These are phyloP conservation scores for Xylaria sp. DNA, from an alignment of 2,329 filamentous ascomycete genomes.

Conservation along the genomic window DNA sequence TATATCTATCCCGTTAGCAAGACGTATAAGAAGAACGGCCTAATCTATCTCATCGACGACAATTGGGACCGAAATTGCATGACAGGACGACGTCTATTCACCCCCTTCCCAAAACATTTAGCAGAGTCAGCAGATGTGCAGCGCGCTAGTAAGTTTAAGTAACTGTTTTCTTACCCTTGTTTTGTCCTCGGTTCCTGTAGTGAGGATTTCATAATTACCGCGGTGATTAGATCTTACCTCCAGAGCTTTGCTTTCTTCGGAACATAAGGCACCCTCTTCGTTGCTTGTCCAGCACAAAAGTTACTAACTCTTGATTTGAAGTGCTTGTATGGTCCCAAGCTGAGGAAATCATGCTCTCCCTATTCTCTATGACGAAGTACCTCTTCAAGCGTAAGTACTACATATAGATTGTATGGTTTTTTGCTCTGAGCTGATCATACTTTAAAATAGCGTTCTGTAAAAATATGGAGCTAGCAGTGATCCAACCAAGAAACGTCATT, in stretches of 20 bases:
- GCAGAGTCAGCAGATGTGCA: not conserved
- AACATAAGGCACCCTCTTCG: not conserved
- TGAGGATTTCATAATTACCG: not conserved
- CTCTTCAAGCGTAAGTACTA: constrained; percentile 26
- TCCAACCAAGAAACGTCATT: constrained; percentile 17
- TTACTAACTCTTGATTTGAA: constrained; percentile 17
- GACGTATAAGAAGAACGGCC: constrained; percentile 11
- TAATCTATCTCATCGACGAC: constrained; percentile 15
- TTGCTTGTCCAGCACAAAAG: not conserved
- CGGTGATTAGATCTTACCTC: not conserved
- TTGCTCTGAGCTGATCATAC: constrained; percentile 9
- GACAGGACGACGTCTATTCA: constrained; percentile 32
- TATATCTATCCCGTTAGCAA: constrained; percentile 15
- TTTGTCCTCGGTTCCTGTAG: too few species aligned
- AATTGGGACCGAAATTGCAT: constrained; percentile 30
- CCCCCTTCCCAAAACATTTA: constrained; percentile 25
- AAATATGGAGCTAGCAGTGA: constrained; percentile 1
- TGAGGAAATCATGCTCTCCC: constrained; percentile 18
- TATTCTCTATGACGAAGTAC: constrained; percentile 12
- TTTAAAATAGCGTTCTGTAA: constrained; percentile 21
- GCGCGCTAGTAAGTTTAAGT: constrained; percentile 22
- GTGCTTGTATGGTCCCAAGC: constrained; percentile 18
- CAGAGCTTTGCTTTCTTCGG: not conserved
- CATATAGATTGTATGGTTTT: too few species aligned
- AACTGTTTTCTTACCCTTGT: not conserved